phyloP scores from a whole-genome alignment of 73 alveolate species.

The Tetrahymena malaccensis region DNA sequence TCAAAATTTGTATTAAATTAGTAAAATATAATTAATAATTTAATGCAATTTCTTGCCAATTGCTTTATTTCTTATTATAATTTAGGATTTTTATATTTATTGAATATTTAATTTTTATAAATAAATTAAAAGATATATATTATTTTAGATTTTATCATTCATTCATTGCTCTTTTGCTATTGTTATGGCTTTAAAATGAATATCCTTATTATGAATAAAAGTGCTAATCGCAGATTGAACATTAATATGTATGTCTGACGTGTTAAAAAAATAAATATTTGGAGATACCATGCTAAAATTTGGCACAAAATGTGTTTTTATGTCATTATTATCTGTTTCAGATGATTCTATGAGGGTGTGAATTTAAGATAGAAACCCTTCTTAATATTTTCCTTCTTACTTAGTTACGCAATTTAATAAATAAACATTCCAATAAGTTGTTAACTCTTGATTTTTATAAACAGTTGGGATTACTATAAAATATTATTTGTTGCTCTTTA shows the following conservation, averaged over 20 bases:
- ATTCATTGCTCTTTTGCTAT: background rate
- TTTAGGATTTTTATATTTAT: no score
- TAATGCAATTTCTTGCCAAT: no score
- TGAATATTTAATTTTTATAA: no score
- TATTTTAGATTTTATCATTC: background rate
- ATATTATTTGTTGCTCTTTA: background rate
- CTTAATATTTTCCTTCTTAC: background rate
- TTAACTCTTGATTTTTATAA: background rate
- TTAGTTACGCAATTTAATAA: background rate
- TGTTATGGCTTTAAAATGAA: background rate
- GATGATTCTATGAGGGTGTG: background rate
- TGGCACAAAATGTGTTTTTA: background rate
- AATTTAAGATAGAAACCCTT: background rate
- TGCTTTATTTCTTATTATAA: no score
- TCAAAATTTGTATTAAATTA: no score
- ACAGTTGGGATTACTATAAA: background rate
- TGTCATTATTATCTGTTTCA: background rate
- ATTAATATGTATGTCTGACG: background rate
- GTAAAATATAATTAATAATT: no score
- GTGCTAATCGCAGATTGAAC: background rate
- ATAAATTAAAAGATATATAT: background rate
- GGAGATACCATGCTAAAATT: background rate
- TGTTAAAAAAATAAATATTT: background rate
- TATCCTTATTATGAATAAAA: background rate
- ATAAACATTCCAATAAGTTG: background rate